phyloP scores from a whole-genome alignment of 306 rosid genomes.

The Malus fusca region DNA sequence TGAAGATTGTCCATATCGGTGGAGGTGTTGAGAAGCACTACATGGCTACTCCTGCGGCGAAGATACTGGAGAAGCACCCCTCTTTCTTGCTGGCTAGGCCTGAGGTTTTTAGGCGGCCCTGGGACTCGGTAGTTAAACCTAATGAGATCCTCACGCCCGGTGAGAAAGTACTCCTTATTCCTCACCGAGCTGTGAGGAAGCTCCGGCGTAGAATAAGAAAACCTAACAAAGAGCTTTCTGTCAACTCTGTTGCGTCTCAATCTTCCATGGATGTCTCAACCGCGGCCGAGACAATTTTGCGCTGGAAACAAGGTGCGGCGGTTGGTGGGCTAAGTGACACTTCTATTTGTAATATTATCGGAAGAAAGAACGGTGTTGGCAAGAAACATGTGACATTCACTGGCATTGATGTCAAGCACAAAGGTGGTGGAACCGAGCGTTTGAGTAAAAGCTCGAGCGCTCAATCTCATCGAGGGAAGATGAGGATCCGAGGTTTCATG shows the following conservation, averaged over 20 bases:
- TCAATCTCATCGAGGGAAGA: not conserved
- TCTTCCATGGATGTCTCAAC: not conserved
- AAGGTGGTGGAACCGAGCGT: not conserved
- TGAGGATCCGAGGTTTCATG: not conserved
- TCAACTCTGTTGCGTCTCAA: not conserved
- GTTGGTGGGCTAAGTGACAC: not conserved
- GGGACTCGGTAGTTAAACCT: slow-evolving; percentile 22
- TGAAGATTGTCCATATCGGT: slow-evolving; percentile 26
- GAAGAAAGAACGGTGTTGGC: not conserved
- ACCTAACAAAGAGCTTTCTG: not conserved
- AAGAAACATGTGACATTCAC: slow-evolving; percentile 10
- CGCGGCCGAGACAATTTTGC: not conserved
- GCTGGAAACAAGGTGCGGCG: not conserved
- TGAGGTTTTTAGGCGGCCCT: slow-evolving; percentile 18
- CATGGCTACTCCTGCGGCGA: slow-evolving; percentile 22
- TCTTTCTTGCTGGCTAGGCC: slow-evolving; percentile 21
- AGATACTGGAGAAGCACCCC: slow-evolving; percentile 27
- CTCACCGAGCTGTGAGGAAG: slow-evolving; percentile 13
- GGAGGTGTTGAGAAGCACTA: slow-evolving; percentile 25
- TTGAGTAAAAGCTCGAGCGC: not conserved
- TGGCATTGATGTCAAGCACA: slow-evolving; percentile 13
- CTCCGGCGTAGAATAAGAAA: not conserved
- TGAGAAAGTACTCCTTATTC: slow-evolving; percentile 17
- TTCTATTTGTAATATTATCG: not conserved
- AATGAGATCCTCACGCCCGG: slow-evolving; percentile 25